A percentile compares a stretch with the other conserved stretches of the same genome.
Conservation (phyloP, 2,329 filamentous ascomycete genomes). For the Sphaerulina musiva region DNA sequence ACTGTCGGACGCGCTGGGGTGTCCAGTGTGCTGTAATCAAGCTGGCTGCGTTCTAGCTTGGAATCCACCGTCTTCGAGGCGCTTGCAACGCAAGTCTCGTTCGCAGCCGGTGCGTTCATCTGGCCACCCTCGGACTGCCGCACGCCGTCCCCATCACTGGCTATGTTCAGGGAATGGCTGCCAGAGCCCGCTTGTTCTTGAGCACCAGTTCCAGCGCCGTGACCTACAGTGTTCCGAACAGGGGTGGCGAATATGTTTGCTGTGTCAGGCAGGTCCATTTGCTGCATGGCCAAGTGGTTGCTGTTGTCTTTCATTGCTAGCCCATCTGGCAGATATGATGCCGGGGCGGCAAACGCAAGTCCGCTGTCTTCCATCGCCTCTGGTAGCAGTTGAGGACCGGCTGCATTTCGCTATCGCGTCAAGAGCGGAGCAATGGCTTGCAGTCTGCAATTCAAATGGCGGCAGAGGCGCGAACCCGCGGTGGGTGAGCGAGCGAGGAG, state of each 20-base stretch:
- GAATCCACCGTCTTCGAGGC: neutral
- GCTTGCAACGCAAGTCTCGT: neutral
- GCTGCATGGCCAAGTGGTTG: constrained; percentile 7
- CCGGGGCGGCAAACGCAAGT: constrained; percentile 7
- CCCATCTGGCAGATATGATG: constrained; percentile 4
- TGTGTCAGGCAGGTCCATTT: neutral
- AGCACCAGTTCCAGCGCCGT: neutral
- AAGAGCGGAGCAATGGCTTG: neutral
- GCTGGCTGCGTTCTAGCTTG: neutral
- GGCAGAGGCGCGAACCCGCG: too few relatives aligned
- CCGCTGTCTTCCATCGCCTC: constrained; percentile 18
- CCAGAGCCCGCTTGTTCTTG: neutral
- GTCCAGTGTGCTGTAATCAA: constrained; percentile 7
- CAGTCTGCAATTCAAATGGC: too few relatives aligned
- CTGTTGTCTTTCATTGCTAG: constrained; percentile 9
- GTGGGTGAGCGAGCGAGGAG: too few relatives aligned
- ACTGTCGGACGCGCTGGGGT: constrained; percentile 14
- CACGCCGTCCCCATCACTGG: neutral
- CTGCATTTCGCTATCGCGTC: constrained; percentile 12
- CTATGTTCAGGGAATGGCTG: neutral
- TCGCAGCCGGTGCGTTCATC: neutral
- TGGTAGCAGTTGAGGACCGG: constrained; percentile 9
- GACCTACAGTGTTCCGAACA: neutral
- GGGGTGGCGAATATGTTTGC: neutral
- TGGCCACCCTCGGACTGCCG: neutral